phyloP scores from a whole-genome alignment of 805 yeast genomes.

The Wickerhamomyces sydowiorum region DNA sequence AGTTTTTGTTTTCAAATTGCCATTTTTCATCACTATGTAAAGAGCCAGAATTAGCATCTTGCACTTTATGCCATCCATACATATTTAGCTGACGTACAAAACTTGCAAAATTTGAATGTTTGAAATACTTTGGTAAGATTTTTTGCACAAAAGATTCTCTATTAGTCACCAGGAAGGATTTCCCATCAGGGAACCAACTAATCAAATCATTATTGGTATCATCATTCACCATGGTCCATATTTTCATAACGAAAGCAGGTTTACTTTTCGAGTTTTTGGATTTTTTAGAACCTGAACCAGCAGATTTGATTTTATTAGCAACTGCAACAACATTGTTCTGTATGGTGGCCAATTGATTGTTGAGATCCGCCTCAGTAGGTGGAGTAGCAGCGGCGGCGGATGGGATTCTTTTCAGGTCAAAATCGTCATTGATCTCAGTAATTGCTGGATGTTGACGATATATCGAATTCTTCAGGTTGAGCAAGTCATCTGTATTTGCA shows the following conservation, averaged over 20 bases:
- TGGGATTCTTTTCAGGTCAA: no score
- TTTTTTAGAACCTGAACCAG: neutral
- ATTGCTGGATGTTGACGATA: neutral
- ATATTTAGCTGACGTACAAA: slow-evolving; percentile 94
- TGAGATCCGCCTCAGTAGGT: neutral
- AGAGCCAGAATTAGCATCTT: slow-evolving; percentile 80
- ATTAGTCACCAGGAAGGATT: slow-evolving; percentile 76
- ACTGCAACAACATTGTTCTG: no score
- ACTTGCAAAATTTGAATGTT: slow-evolving; percentile 91
- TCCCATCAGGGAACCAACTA: slow-evolving; percentile 82
- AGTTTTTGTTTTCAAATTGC: slow-evolving; percentile 84
- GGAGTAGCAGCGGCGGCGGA: no score
- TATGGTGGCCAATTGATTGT: neutral
- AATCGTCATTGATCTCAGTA: neutral
- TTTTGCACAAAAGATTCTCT: slow-evolving; percentile 77
- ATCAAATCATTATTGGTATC: slow-evolving; percentile 61
- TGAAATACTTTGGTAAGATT: slow-evolving; percentile 87
- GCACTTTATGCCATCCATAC: slow-evolving; percentile 99
- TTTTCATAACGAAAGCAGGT: slow-evolving; percentile 88
- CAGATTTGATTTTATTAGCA: no score
- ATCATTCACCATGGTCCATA: slow-evolving; percentile 96
- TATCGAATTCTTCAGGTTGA: neutral
- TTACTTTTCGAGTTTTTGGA: slow-evolving; percentile 38
- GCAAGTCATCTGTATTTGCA: neutral
- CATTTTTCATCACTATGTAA: slow-evolving; percentile 70